Evolutionary conservation across 306 rosid species (phyloP).

Genomic region (Cicer arietinum): DNA sequence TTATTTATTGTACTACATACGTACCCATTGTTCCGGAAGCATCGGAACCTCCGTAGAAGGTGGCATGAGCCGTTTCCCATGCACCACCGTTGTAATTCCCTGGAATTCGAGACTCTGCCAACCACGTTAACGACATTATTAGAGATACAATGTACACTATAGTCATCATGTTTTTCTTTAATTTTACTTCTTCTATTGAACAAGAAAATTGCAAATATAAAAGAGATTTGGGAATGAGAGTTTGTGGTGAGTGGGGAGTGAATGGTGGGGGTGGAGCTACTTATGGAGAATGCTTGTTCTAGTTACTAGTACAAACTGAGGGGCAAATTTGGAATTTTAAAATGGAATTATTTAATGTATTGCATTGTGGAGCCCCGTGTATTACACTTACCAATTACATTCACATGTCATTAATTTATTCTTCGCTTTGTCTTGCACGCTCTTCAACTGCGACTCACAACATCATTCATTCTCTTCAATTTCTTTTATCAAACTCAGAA

Average conservation of each 20-base stretch:
- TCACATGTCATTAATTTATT: conserved; percentile 4
- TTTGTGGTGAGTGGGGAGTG: conserved; percentile 19
- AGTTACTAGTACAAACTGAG: conserved; percentile 3
- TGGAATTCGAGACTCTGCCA: conserved; percentile 74
- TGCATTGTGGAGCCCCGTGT: conserved; percentile 19
- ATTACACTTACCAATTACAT: background rate
- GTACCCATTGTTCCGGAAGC: conserved; percentile 99
- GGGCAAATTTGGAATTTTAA: conserved; percentile 27
- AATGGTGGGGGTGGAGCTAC: conserved; percentile 51
- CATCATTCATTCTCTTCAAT: background rate
- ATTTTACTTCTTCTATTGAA: background rate
- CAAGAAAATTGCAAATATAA: background rate
- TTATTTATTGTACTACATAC: background rate
- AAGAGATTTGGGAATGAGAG: conserved; percentile 41
- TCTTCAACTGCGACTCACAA: background rate
- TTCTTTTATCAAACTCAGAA: background rate
- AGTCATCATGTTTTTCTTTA: background rate
- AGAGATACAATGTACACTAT: conserved; percentile 47
- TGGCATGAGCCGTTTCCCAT: conserved; percentile 92
- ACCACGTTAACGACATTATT: conserved; percentile 54
- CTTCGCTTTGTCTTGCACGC: background rate
- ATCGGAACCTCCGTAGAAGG: conserved; percentile 95
- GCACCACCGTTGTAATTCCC: conserved; percentile 76
- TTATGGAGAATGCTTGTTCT: conserved; percentile 58
- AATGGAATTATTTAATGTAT: background rate